Evolutionary conservation across 331 rosid genomes (phyloP).

Genomic region (Dryas integrifolia): DNA sequence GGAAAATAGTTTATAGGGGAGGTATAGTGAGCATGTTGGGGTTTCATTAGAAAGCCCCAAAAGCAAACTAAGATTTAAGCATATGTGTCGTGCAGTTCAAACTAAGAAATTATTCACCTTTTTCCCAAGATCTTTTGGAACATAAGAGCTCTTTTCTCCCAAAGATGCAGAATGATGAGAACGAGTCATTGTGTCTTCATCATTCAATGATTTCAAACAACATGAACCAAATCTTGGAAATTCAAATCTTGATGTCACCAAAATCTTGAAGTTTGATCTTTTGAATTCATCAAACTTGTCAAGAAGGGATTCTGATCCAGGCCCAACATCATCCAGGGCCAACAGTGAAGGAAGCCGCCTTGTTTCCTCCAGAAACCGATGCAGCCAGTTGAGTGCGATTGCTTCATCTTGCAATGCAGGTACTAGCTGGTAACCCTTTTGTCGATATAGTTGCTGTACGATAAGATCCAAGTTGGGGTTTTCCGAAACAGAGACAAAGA

Average conservation of each 20-base stretch:
- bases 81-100: not conserved
- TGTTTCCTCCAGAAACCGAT: constrained; percentile 22
- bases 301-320: constrained; percentile 43
- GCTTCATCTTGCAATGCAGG: constrained; percentile 36
- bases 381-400: constrained; percentile 34
- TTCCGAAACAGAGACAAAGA: constrained; percentile 45
- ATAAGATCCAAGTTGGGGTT: constrained; percentile 38
- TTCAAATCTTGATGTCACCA: constrained; percentile 63
- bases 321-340: constrained; percentile 67
- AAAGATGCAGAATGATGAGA: constrained; percentile 36
- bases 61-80: no score
- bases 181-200: constrained; percentile 29
- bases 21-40: no score
- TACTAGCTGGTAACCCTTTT: constrained; percentile 13
- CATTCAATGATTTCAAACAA: constrained; percentile 30
- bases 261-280: constrained; percentile 38
- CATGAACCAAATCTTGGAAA: constrained; percentile 34
- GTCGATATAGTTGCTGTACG: constrained; percentile 32
- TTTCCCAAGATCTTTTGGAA: not conserved
- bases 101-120: not conserved
- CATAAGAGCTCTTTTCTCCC: not conserved
- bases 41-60: no score
- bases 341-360: constrained; percentile 38
- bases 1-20: no score
- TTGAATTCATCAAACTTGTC: constrained; percentile 34